phyloP scores from a whole-genome alignment of 805 yeast species.

The Nakazawaea ernobii region DNA sequence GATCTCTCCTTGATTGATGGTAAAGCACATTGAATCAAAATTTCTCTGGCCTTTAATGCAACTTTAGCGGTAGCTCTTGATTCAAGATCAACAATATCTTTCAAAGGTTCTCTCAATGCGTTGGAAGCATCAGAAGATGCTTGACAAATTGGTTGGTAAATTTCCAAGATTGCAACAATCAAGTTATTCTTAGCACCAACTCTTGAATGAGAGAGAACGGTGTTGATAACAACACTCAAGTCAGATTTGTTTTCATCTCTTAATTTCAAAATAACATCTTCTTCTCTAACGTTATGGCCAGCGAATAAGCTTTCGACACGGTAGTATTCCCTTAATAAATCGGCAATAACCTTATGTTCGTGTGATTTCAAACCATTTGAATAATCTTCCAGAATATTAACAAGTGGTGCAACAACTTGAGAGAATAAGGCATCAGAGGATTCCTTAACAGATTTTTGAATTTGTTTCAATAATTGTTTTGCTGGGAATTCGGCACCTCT shows the following conservation, averaged over 20 bases:
- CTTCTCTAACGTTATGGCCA: conserved; percentile 74
- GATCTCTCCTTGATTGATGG: conserved; percentile 96
- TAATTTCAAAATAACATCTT: conserved; percentile 78
- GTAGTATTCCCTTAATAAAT: conserved; percentile 65
- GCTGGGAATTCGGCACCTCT: conserved; percentile 90
- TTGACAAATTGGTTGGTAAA: conserved; percentile 75
- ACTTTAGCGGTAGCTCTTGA: conserved; percentile 90
- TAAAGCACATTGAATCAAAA: conserved; percentile 91
- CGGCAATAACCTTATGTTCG: conserved; percentile 71
- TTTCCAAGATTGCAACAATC: conserved; percentile 76
- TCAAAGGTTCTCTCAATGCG: conserved; percentile 64
- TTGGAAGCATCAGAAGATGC: conserved; percentile 62
- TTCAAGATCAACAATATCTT: conserved; percentile 80
- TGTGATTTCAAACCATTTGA: conserved; percentile 74
- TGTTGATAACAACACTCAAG: conserved; percentile 62
- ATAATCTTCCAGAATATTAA: conserved; percentile 64
- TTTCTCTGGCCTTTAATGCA: conserved; percentile 91
- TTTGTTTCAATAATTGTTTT: conserved; percentile 66
- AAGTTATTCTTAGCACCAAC: conserved; percentile 91
- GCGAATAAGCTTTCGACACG: conserved; percentile 73
- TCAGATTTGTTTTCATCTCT: conserved; percentile 85
- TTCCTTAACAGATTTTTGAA: conserved; percentile 54
- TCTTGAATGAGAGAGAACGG: conserved; percentile 84
- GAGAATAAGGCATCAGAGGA: conserved; percentile 47
- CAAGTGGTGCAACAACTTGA: conserved; percentile 66